phyloP scores from a whole-genome alignment of 1,284 basidiomycete genomes.

The Pascua sp. region DNA sequence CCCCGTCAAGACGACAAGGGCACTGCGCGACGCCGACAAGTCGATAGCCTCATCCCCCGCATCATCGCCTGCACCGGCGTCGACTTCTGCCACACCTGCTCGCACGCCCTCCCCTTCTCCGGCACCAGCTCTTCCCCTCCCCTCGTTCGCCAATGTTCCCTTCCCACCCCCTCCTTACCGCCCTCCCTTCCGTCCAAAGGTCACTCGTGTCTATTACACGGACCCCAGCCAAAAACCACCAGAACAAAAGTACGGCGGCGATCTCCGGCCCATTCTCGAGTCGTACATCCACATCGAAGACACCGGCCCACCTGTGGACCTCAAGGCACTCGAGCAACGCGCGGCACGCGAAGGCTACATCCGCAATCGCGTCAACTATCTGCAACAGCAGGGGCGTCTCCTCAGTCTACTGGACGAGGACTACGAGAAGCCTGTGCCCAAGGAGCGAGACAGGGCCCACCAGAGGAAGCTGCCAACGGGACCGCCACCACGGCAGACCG shows the following conservation, averaged over 20 bases:
- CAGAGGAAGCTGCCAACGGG: constrained; percentile 12
- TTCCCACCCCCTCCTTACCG: constrained; percentile 38
- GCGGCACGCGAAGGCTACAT: constrained; percentile 56
- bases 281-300: constrained; percentile 60
- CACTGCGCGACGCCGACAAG: background rate
- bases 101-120: constrained; percentile 31
- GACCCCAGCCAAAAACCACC: constrained; percentile 65
- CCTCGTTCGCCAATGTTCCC: constrained; percentile 35
- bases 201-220: constrained; percentile 59
- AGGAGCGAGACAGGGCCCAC: constrained; percentile 12
- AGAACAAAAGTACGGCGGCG: constrained; percentile 55
- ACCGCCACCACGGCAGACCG: constrained; percentile 33
- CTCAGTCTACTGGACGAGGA: constrained; percentile 48
- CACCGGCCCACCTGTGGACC: constrained; percentile 52
- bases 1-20: constrained; percentile 23
- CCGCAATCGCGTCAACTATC: constrained; percentile 55
- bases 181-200: constrained; percentile 59
- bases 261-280: constrained; percentile 57
- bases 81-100: constrained; percentile 4
- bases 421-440: constrained; percentile 31
- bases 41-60: constrained; percentile 13
- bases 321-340: constrained; percentile 51
- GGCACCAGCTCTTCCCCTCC: constrained; percentile 38
- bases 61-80: constrained; percentile 11
- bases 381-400: constrained; percentile 48